A percentile compares a stretch with the other conserved stretches of the same genome.
phyloP scores from a whole-genome alignment of 495 filamentous ascomycete genomes.

The Elaphomyces granulatus region DNA sequence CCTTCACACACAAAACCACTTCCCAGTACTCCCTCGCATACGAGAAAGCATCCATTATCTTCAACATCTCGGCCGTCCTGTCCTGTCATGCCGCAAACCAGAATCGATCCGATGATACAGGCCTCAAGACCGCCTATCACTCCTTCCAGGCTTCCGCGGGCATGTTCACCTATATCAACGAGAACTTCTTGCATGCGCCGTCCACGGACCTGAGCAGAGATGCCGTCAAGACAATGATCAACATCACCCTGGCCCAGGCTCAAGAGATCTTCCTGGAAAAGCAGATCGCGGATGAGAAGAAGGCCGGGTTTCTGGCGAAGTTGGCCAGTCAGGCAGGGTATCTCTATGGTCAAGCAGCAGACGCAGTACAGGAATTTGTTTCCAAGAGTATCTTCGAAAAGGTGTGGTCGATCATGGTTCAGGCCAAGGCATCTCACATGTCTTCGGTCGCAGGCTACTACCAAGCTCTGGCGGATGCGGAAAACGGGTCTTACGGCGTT shows the following conservation, averaged over 20 bases:
- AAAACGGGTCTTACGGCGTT: slow-evolving; percentile 72
- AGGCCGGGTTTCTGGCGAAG: slow-evolving; percentile 83
- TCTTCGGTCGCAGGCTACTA: slow-evolving; percentile 81
- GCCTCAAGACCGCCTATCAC: slow-evolving; percentile 92
- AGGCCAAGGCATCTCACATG: slow-evolving; percentile 80
- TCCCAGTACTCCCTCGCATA: slow-evolving; percentile 93
- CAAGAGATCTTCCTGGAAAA: slow-evolving; percentile 98
- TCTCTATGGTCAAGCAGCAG: slow-evolving; percentile 72
- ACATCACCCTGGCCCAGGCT: slow-evolving; percentile 83
- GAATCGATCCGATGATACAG: slow-evolving; percentile 77
- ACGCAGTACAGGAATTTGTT: slow-evolving; percentile 87
- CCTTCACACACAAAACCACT: slow-evolving; percentile 92
- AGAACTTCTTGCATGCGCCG: slow-evolving; percentile 95
- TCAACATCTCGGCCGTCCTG: slow-evolving; percentile 96
- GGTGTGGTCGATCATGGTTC: slow-evolving; percentile 75
- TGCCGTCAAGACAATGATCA: slow-evolving; percentile 87
- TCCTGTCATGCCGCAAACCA: slow-evolving; percentile 94
- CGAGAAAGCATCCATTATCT: slow-evolving; percentile 98
- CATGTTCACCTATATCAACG: slow-evolving; percentile 99
- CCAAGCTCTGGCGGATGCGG: slow-evolving; percentile 82
- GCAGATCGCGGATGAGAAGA: slow-evolving; percentile 85
- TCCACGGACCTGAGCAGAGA: slow-evolving; percentile 89
- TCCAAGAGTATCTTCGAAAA: slow-evolving; percentile 87
- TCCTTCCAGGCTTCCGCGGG: slow-evolving; percentile 96
- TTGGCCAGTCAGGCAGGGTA: slow-evolving; percentile 80